A percentile compares a stretch with the other conserved stretches of the same genome.
These are phyloP conservation scores for Venustampulla echinocandica DNA, from an alignment of 495 filamentous ascomycete genomes.

Conservation along the genomic window DNA sequence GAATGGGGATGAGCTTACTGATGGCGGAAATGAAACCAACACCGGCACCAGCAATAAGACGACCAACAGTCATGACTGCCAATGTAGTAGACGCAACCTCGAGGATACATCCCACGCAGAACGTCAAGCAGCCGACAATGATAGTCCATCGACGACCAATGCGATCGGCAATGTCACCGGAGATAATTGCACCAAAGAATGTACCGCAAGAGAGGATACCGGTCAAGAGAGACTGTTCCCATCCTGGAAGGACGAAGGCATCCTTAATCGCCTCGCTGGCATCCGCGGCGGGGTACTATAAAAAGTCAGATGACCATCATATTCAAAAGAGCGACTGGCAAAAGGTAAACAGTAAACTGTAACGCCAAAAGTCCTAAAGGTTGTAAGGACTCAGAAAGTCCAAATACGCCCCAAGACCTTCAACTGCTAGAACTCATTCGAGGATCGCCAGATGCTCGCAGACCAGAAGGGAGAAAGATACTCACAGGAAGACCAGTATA, in stretches of 20 bases:
- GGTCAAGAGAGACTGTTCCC: slow-evolving; percentile 61
- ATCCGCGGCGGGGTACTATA: slow-evolving; percentile 5
- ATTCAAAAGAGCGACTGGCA: no score
- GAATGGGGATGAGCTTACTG: slow-evolving; percentile 41
- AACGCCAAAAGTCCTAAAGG: no score
- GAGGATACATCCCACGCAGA: slow-evolving; percentile 67
- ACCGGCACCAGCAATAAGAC: slow-evolving; percentile 72
- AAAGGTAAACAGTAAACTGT: no score
- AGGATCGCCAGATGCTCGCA: no score
- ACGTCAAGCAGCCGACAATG: slow-evolving; percentile 55
- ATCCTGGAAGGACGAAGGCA: slow-evolving; percentile 38
- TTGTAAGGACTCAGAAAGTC: no score
- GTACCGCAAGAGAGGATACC: slow-evolving; percentile 83
- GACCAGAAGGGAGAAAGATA: not conserved
- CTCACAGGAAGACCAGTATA: slow-evolving; percentile 29
- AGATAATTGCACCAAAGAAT: slow-evolving; percentile 70
- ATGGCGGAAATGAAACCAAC: slow-evolving; percentile 73
- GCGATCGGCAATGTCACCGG: slow-evolving; percentile 60
- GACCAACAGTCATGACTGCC: slow-evolving; percentile 62
- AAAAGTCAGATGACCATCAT: not conserved
- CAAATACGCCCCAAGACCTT: no score
- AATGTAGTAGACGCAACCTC: slow-evolving; percentile 60
- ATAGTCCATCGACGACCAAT: slow-evolving; percentile 67
- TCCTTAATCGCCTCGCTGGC: not conserved
- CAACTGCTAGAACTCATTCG: no score